Conservation (phyloP, 108 stramenopile species). For the Conticribra weissflogii region DNA sequence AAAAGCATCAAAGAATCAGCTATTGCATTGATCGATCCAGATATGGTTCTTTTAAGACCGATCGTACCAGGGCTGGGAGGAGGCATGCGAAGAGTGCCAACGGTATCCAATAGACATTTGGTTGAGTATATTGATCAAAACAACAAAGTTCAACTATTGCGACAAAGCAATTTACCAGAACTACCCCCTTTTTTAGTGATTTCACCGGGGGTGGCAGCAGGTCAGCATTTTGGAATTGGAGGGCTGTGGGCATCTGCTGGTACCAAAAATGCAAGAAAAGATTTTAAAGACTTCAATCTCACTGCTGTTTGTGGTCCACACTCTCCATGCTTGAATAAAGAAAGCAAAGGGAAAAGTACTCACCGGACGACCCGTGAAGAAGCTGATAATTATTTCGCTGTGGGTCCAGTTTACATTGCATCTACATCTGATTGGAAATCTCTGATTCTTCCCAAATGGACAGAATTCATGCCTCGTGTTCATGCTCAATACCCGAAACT, state of each 20-base stretch:
- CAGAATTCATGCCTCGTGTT: slow-evolving; percentile 67
- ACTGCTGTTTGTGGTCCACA: slow-evolving; percentile 42
- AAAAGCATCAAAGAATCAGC: slow-evolving; percentile 59
- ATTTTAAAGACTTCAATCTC: slow-evolving; percentile 51
- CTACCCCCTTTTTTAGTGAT: slow-evolving; percentile 15
- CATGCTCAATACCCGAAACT: slow-evolving; percentile 74
- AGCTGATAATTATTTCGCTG: slow-evolving; percentile 57
- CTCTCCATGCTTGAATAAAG: slow-evolving; percentile 38
- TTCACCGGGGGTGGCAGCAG: slow-evolving; percentile 31
- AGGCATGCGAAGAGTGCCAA: slow-evolving; percentile 13
- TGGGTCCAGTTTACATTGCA: slow-evolving; percentile 77
- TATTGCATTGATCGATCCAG: slow-evolving; percentile 79
- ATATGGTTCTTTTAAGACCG: slow-evolving; percentile 80
- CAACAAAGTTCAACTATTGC: slow-evolving; percentile 23
- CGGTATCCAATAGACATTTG: slow-evolving; percentile 2
- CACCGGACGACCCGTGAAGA: slow-evolving; percentile 41
- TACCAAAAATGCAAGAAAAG: slow-evolving; percentile 27
- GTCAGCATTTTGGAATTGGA: slow-evolving; percentile 49
- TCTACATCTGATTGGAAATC: slow-evolving; percentile 65
- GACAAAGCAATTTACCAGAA: slow-evolving; percentile 20
- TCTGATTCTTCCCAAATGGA: slow-evolving; percentile 54
- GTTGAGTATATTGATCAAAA: slow-evolving; percentile 31
- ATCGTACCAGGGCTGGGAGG: slow-evolving; percentile 55
- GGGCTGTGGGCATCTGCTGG: slow-evolving; percentile 36
- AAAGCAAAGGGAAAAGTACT: not conserved